Base-by-base conservation (phyloP, 2,329 filamentous ascomycete genomes). In the Colletotrichum noveboracense region DNA sequence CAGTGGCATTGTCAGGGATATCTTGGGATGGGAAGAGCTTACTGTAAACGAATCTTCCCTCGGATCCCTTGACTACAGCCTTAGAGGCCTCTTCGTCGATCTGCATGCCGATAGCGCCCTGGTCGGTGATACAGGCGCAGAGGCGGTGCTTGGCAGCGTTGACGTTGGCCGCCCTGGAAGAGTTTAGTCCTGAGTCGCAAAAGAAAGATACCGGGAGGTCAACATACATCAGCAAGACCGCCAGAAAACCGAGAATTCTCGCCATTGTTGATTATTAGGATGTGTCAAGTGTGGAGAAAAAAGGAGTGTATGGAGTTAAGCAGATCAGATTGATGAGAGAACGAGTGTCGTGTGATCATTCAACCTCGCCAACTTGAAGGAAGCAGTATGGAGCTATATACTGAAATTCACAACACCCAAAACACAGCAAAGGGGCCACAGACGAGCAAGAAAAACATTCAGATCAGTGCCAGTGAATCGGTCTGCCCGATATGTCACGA, bases 1-100 rank as follows among this genome's bases (percentile, higher is more conserved):
- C n/a, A 48, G 43, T 21, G 43, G 13, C n/a, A 0, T 48, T 1
- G 0, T 1, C n/a, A 3, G 43, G 43, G 43, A 0, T 3, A 48
- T 12, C 0, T 13, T 7, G 43, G 18, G 0, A 0, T 48, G 10
- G 18, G n/a, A 21, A 48, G 43, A 3, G 3, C 43, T 7, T 48
- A 48, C 43, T 48, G n/a, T 48, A 48, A 0, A 48, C 43, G 2
- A 48, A 48, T 21, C 0, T 48, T 21, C 43, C 43, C 0, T 48
- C 43, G 10, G 43, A 48, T 48, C 0, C 43, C n/a, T 21, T 48
- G 10, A 48, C 43, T 4, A 48, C 43, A 21, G 43, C 43, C 43
- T 48, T 21, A 1, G 43, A 48, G 43, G 43, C 43, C 6, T 48
- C 43, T 48, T 48, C 43, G n/a, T 48, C 43, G 0, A 48, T 48